phyloP scores from a whole-genome alignment of 2,329 filamentous ascomycete genomes.

The Lecanicillium sp. region DNA sequence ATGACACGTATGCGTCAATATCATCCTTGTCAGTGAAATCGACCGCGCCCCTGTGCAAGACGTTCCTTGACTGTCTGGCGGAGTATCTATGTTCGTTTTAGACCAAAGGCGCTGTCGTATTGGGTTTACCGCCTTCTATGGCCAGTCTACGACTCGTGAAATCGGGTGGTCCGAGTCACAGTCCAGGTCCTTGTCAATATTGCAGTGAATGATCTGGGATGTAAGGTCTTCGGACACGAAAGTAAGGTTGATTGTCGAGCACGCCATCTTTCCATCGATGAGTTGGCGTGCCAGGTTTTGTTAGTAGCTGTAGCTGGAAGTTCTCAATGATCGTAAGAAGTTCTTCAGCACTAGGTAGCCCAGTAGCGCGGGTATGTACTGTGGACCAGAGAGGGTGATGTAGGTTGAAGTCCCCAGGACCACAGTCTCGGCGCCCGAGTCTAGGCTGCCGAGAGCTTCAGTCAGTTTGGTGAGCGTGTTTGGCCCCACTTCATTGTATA shows the following conservation, averaged over 20 bases:
- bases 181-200: slow-evolving; percentile 11
- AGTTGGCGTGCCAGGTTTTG: background rate
- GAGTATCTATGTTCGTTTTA: background rate
- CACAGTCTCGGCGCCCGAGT: slow-evolving; percentile 9
- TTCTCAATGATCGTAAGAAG: background rate
- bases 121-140: slow-evolving; percentile 9
- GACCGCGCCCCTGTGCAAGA: background rate
- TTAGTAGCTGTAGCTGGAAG: background rate
- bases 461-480: slow-evolving; percentile 7
- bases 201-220: slow-evolving; percentile 7
- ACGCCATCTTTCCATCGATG: background rate
- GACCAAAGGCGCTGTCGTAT: background rate
- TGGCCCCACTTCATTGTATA: slow-evolving; percentile 11
- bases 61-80: background rate
- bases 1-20: background rate
- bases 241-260: slow-evolving; percentile 3
- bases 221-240: slow-evolving; percentile 6
- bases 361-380: background rate
- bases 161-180: slow-evolving; percentile 19
- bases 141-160: slow-evolving; percentile 13
- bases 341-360: background rate
- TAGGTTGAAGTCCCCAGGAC: slow-evolving; percentile 9
- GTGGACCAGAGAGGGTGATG: background rate
- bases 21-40: background rate
- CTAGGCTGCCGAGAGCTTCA: slow-evolving; percentile 8